These are phyloP conservation scores for Botrytis pseudocinerea DNA, from an alignment of 2,329 filamentous ascomycete genomes.

Conservation along the genomic window DNA sequence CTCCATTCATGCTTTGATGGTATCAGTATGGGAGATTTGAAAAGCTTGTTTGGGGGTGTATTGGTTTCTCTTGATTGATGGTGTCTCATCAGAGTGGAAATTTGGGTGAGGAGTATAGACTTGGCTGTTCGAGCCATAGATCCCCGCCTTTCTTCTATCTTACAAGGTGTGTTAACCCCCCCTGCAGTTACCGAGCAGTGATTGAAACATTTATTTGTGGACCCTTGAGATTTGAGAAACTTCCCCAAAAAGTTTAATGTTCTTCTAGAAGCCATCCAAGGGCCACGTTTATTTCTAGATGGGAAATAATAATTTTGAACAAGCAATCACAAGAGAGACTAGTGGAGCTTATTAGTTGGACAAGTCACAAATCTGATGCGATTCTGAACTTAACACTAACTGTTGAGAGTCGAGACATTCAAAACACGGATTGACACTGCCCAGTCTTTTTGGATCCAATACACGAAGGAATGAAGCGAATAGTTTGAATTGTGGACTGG, in stretches of 20 bases:
- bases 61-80: neutral
- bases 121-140: conserved; percentile 10
- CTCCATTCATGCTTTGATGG: neutral
- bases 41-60: neutral
- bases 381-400: neutral
- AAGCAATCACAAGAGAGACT: neutral
- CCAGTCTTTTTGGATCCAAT: neutral
- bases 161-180: neutral
- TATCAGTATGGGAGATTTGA: neutral
- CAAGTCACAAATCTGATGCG: neutral
- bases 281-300: neutral
- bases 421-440: neutral
- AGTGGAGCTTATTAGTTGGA: conserved; percentile 1
- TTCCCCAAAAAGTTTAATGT: conserved; percentile 7
- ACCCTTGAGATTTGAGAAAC: neutral
- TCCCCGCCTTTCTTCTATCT: neutral
- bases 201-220: conserved; percentile 1
- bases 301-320: neutral
- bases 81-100: neutral
- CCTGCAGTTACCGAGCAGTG: neutral
- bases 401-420: neutral
- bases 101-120: neutral
- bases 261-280: neutral
- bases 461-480: neutral
- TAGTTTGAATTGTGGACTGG: neutral